Evolutionary conservation across 2,329 filamentous ascomycete species (phyloP), one percentile per base, ranked within the genome.

Genomic region (Colletotrichum coccodes): DNA sequence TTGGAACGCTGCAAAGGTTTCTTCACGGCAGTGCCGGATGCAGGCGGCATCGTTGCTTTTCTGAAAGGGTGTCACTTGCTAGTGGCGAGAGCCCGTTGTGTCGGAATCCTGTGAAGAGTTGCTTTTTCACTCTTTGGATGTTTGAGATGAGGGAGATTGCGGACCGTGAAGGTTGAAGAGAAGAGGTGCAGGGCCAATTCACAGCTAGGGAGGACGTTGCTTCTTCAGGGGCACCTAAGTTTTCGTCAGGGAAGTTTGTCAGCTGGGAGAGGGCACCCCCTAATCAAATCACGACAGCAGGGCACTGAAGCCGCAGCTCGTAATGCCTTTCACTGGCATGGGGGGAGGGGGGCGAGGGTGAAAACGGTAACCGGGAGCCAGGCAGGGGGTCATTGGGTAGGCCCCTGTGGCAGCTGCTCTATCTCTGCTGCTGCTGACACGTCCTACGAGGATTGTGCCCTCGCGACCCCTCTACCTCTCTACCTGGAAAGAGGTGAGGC

Each of bases 381-480:
- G n/a, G n/a, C n/a, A n/a, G n/a, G n/a, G n/a, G n/a, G n/a, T n/a
- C n/a, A n/a, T n/a, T n/a, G n/a, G n/a, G n/a, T n/a, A n/a, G n/a
- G n/a, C n/a, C n/a, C n/a, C 26, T 49, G 21, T 28, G 46, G 12
- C 26, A 21, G 30, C 6, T 36, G 61, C 61, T 44, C 18, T n/a
- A n/a, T n/a, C n/a, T n/a, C n/a, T n/a, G n/a, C n/a, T n/a, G n/a
- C 50, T 63, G 56, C 47, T 67, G 59, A 67, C 50, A 63, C 50
- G 63, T 44, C 4, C 18, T 52, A 28, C 59, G 52, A 63, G 64
- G 50, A 56, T 16, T 18, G 32, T 42, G 59, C 34, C 50, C 40
- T 49, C 34, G 12, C 32, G 16, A 34, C 42, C 56, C 28, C 34
- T 68, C n/a, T 68, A 68, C 11, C 32, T 68, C 34, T 68, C n/a